A percentile compares a stretch with the other conserved stretches of the same genome.
Conservation (phyloP, 2,329 filamentous ascomycete species). For the Hypoxylon sp. region DNA sequence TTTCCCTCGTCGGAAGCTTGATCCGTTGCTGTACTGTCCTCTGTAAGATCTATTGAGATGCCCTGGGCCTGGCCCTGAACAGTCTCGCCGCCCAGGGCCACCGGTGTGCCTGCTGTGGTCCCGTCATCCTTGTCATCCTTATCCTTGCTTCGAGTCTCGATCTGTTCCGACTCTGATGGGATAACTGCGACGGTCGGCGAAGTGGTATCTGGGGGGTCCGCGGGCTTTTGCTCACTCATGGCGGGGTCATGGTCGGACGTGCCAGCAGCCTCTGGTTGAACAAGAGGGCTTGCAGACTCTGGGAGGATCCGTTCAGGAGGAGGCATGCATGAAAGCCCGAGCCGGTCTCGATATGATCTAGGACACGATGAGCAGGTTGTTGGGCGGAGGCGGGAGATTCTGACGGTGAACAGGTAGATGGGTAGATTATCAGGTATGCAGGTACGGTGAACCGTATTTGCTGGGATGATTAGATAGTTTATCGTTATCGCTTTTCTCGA, state of each 20-base stretch:
- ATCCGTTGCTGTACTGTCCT: constrained; percentile 21
- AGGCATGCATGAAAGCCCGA: constrained; percentile 48
- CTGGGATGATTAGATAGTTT: constrained; percentile 28
- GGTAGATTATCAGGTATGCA: too few relatives aligned
- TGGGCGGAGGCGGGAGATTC: constrained; percentile 22
- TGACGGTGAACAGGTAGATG: background rate
- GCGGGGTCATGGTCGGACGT: constrained; percentile 49
- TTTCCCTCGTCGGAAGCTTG: constrained; percentile 17
- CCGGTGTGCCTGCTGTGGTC: background rate
- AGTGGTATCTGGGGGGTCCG: constrained; percentile 36
- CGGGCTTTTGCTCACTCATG: constrained; percentile 49
- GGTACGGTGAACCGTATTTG: constrained; percentile 11
- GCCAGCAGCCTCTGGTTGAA: constrained; percentile 37
- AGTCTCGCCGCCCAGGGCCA: constrained; percentile 6
- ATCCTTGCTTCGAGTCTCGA: constrained; percentile 21
- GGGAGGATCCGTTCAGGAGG: constrained; percentile 45
- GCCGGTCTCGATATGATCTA: constrained; percentile 9
- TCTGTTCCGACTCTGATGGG: constrained; percentile 25
- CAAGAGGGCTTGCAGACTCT: constrained; percentile 42
- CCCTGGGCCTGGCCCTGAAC: constrained; percentile 14
- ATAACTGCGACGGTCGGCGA: constrained; percentile 34
- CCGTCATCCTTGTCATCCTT: constrained; percentile 37
- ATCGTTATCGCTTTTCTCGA: constrained; percentile 42
- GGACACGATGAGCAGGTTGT: constrained; percentile 13
- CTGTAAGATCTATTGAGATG: constrained; percentile 21